Conservation (phyloP, 2,329 filamentous ascomycete genomes). For the Diaporthe caulivora region DNA sequence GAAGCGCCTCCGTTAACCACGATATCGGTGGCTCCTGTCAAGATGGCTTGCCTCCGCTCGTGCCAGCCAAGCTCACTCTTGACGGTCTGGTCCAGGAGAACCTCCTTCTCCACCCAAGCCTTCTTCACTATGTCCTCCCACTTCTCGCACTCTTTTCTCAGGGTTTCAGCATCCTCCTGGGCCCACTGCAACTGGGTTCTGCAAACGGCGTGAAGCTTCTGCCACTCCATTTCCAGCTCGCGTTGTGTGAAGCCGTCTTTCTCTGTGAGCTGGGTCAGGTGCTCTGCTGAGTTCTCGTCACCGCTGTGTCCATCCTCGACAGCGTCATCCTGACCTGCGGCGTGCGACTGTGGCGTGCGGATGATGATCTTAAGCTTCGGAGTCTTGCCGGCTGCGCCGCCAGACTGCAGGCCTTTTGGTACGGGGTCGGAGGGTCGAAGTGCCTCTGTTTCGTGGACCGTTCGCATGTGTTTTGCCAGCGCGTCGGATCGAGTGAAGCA, state of each 20-base stretch:
- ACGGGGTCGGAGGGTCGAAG: slow-evolving; percentile 83
- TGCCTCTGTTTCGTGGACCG: slow-evolving; percentile 96
- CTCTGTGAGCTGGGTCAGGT: slow-evolving; percentile 66
- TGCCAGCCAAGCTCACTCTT: slow-evolving; percentile 76
- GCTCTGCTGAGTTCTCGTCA: slow-evolving; percentile 69
- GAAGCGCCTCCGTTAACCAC: slow-evolving; percentile 48
- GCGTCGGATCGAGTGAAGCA: slow-evolving; percentile 97
- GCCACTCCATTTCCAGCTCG: slow-evolving; percentile 72
- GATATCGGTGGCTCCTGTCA: slow-evolving; percentile 61
- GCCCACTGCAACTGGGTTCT: slow-evolving; percentile 80
- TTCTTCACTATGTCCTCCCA: slow-evolving; percentile 76
- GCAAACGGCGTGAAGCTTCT: slow-evolving; percentile 76
- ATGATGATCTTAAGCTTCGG: slow-evolving; percentile 73
- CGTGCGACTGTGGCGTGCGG: slow-evolving; percentile 70
- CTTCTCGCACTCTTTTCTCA: slow-evolving; percentile 74
- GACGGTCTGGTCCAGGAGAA: slow-evolving; percentile 80
- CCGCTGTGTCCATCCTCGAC: slow-evolving; percentile 60
- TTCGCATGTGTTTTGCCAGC: slow-evolving; percentile 97
- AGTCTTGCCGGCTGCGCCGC: slow-evolving; percentile 55
- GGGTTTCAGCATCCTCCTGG: slow-evolving; percentile 72
- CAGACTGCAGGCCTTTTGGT: slow-evolving; percentile 74
- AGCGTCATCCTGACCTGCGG: slow-evolving; percentile 67
- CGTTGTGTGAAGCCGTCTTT: slow-evolving; percentile 74
- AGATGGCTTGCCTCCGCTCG: slow-evolving; percentile 66
- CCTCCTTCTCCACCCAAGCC: slow-evolving; percentile 85